Conservation (phyloP, 2,329 filamentous ascomycete genomes). For the Clathrospora elynae region DNA sequence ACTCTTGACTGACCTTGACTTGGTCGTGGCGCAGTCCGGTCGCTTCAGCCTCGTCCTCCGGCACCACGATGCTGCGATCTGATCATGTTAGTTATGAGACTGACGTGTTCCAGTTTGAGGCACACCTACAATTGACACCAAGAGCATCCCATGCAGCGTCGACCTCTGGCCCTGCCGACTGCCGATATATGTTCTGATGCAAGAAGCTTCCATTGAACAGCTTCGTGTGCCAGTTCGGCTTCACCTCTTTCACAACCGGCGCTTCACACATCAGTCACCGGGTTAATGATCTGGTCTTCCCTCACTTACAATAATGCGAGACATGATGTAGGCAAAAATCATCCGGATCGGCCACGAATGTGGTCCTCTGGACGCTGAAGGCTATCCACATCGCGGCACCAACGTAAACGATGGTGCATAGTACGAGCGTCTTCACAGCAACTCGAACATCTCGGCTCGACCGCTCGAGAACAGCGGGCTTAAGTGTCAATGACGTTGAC, state of each 20-base stretch:
- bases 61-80: conserved; percentile 54
- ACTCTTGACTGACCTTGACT: conserved; percentile 60
- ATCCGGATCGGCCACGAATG: conserved; percentile 26
- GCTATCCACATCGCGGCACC: conserved; percentile 23
- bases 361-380: conserved; percentile 16
- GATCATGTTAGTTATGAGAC: neutral
- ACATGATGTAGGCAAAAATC: conserved; percentile 36
- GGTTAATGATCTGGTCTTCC: too few species aligned
- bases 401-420: conserved; percentile 28
- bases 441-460: conserved; percentile 13
- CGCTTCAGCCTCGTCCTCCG: conserved; percentile 54
- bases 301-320: conserved; percentile 38
- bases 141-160: conserved; percentile 63
- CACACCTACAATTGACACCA: conserved; percentile 57
- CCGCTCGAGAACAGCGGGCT: conserved; percentile 3
- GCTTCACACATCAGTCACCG: conserved; percentile 22
- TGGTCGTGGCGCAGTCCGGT: conserved; percentile 61
- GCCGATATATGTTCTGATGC: conserved; percentile 60
- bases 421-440: conserved; percentile 18
- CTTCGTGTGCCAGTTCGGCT: conserved; percentile 50
- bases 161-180: conserved; percentile 57
- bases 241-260: conserved; percentile 48
- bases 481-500: conserved; percentile 4
- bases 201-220: conserved; percentile 64
- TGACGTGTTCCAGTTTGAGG: too few species aligned